phyloP scores from a whole-genome alignment of 2,329 filamentous ascomycete genomes.

The Colletotrichum tofieldiae region DNA sequence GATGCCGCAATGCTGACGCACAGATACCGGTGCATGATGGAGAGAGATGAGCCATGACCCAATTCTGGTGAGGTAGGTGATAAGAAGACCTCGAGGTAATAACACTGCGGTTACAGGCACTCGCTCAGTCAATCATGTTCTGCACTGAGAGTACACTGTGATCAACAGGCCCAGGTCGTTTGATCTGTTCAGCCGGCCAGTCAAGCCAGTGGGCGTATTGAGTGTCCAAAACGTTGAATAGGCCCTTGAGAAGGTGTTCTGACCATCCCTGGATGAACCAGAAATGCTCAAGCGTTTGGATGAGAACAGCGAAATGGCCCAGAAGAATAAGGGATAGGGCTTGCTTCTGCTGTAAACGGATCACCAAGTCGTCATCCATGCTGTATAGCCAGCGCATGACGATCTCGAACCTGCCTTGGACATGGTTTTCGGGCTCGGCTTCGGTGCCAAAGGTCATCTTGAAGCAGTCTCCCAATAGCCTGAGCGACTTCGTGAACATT shows the following conservation, averaged over 20 bases:
- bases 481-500: conserved; percentile 24
- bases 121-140: conserved; percentile 24
- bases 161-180: conserved; percentile 31
- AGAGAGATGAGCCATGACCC: neutral
- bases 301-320: conserved; percentile 42
- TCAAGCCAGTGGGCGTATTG: conserved; percentile 26
- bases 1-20: neutral
- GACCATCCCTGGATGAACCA: conserved; percentile 47
- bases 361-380: conserved; percentile 37
- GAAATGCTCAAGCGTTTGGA: conserved; percentile 42
- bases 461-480: conserved; percentile 21
- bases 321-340: conserved; percentile 42
- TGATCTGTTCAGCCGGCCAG: conserved; percentile 34
- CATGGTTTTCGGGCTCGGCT: conserved; percentile 17
- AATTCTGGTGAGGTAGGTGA: neutral
- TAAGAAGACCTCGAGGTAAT: neutral
- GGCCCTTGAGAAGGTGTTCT: conserved; percentile 42
- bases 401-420: conserved; percentile 34
- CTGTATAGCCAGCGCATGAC: conserved; percentile 44
- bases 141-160: conserved; percentile 47
- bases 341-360: conserved; percentile 35
- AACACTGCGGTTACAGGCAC: neutral
- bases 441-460: conserved; percentile 38
- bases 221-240: conserved; percentile 6
- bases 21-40: no score